phyloP scores from a whole-genome alignment of 1,139 yeast species.

The Saccharomyces hybrid region DNA sequence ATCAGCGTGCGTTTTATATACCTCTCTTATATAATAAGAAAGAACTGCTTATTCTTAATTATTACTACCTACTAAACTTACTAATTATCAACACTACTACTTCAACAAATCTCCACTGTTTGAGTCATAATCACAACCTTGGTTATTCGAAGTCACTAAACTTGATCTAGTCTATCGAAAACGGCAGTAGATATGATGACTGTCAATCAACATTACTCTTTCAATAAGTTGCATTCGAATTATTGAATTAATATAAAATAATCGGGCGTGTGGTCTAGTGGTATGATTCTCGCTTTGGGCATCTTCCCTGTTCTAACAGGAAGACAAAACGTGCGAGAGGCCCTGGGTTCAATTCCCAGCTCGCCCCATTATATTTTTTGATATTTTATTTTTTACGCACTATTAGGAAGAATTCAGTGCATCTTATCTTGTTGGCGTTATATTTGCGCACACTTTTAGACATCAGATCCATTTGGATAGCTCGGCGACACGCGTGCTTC shows the following conservation, averaged over 20 bases:
- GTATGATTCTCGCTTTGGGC: slow-evolving; percentile 10
- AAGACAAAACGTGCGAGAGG: slow-evolving; percentile 7
- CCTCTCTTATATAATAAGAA: too few species aligned
- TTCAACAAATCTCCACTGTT: neutral
- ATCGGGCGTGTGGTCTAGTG: slow-evolving; percentile 9
- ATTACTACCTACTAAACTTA: too few species aligned
- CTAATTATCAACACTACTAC: neutral
- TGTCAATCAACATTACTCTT: neutral
- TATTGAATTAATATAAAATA: neutral
- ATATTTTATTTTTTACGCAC: neutral
- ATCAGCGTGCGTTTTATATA: too few species aligned
- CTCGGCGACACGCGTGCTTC: neutral
- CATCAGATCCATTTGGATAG: neutral
- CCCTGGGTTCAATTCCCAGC: slow-evolving; percentile 30
- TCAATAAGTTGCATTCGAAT: neutral
- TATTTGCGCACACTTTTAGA: neutral
- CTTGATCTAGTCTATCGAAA: neutral
- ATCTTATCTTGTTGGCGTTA: neutral
- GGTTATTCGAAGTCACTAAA: neutral
- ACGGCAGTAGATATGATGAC: neutral
- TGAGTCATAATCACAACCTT: neutral
- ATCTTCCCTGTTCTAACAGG: neutral
- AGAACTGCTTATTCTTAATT: too few species aligned
- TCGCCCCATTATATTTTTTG: slow-evolving; percentile 20
- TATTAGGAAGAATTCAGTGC: slow-evolving; percentile 1